Evolutionary conservation across 805 yeast genomes (phyloP).

Genomic region (Candida vaughaniae): DNA sequence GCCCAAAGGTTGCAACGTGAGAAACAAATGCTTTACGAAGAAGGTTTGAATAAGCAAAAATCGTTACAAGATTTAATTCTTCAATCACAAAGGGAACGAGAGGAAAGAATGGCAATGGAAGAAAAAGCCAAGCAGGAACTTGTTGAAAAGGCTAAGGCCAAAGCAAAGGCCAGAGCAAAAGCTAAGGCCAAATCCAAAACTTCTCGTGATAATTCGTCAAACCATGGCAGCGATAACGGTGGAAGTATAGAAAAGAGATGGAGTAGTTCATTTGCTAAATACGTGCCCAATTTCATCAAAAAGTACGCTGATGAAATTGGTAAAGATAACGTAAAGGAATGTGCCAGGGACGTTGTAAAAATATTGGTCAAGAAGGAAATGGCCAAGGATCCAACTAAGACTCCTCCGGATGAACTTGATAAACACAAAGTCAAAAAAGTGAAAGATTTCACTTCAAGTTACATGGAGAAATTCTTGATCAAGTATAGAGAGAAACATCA

Average conservation of each 20-base stretch:
- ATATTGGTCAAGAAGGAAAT: slow-evolving; percentile 67
- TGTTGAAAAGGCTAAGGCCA: slow-evolving; percentile 20
- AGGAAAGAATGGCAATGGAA: slow-evolving; percentile 28
- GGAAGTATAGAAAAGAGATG: slow-evolving; percentile 29
- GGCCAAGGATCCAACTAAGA: slow-evolving; percentile 39
- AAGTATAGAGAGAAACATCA: slow-evolving; percentile 45
- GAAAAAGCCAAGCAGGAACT: slow-evolving; percentile 21
- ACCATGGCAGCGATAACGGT: slow-evolving; percentile 10
- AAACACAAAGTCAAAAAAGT: slow-evolving; percentile 69
- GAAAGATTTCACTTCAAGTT: slow-evolving; percentile 57
- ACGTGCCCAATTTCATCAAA: slow-evolving; percentile 77
- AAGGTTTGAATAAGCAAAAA: slow-evolving; percentile 34
- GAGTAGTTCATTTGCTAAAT: slow-evolving; percentile 59
- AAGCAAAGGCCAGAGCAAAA: slow-evolving; percentile 13
- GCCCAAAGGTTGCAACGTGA: slow-evolving; percentile 33
- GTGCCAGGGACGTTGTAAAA: slow-evolving; percentile 77
- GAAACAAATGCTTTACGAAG: slow-evolving; percentile 31
- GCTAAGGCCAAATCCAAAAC: slow-evolving; percentile 6
- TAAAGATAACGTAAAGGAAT: slow-evolving; percentile 68
- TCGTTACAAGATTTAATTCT: slow-evolving; percentile 35
- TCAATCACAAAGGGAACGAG: slow-evolving; percentile 29
- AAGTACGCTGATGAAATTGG: slow-evolving; percentile 66
- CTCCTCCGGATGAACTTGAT: slow-evolving; percentile 56
- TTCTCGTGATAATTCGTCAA: background rate
- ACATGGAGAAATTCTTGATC: slow-evolving; percentile 64